A percentile compares a stretch with the other conserved stretches of the same genome.
Evolutionary conservation across 2,329 filamentous ascomycete genomes (phyloP).

Genomic region (Nothomitra cinnamomea): DNA sequence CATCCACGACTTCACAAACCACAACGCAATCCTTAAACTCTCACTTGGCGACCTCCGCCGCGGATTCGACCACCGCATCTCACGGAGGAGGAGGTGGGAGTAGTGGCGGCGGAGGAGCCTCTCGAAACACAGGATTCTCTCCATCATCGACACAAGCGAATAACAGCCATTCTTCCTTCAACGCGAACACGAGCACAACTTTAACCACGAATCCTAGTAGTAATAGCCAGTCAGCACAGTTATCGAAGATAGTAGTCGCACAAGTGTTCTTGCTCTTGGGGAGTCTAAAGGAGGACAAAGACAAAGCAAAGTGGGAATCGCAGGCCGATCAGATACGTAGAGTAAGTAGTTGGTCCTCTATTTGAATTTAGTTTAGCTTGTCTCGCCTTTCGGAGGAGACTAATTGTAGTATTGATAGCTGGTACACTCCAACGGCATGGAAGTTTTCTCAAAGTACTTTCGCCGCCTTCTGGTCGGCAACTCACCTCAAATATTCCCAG

Average conservation of each 20-base stretch:
- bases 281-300: constrained; percentile 88
- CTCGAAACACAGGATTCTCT: constrained; percentile 41
- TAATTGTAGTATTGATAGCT: constrained; percentile 35
- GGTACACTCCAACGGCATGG: constrained; percentile 97
- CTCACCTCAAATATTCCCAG: constrained; percentile 78
- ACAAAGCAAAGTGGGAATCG: constrained; percentile 76
- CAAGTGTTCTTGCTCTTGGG: constrained; percentile 90
- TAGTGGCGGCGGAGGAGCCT: constrained; percentile 36
- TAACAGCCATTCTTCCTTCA: constrained; percentile 19
- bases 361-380: constrained; percentile 6
- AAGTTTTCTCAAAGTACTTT: constrained; percentile 94
- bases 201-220: background rate
- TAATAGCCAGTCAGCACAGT: constrained; percentile 20
- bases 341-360: constrained; percentile 33
- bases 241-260: constrained; percentile 86
- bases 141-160: constrained; percentile 39
- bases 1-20: constrained; percentile 37
- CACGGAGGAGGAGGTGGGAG: constrained; percentile 34
- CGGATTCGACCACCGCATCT: constrained; percentile 31
- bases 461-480: constrained; percentile 82
- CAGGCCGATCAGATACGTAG: constrained; percentile 86
- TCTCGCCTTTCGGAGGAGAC: background rate
- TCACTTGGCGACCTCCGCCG: constrained; percentile 37
- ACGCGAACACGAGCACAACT: background rate
- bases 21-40: constrained; percentile 36